Conservation (phyloP, 2,329 filamentous ascomycete genomes). For the Aspergillus sp. region DNA sequence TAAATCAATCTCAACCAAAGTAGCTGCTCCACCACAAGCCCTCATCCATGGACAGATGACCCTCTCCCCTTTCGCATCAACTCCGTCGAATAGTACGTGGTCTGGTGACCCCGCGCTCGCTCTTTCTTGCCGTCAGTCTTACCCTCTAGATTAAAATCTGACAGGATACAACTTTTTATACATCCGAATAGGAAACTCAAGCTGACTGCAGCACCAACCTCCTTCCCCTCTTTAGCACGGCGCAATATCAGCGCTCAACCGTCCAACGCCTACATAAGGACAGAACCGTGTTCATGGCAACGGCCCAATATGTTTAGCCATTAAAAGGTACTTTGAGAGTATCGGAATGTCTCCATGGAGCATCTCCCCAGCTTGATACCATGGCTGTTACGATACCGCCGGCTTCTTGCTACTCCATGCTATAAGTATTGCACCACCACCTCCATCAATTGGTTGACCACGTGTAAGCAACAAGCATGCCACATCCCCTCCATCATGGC, state of each 20-base stretch:
- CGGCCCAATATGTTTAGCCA: background rate
- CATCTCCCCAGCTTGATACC: background rate
- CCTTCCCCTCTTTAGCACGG: slow-evolving; percentile 7
- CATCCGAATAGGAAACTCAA: slow-evolving; percentile 6
- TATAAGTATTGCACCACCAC: background rate
- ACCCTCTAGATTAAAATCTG: slow-evolving; percentile 14
- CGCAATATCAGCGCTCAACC: background rate
- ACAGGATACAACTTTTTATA: background rate
- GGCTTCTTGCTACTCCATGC: background rate
- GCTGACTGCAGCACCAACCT: background rate
- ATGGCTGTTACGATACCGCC: slow-evolving; percentile 1
- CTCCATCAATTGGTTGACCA: background rate
- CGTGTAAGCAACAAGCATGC: slow-evolving; percentile 5
- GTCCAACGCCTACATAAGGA: background rate
- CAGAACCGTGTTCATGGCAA: slow-evolving; percentile 3
- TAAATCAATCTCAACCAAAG: slow-evolving; percentile 13
- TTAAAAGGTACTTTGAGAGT: slow-evolving; percentile 8
- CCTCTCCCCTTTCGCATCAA: slow-evolving; percentile 11
- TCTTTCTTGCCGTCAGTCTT: slow-evolving; percentile 1
- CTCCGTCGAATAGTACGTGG: background rate
- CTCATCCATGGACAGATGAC: slow-evolving; percentile 17
- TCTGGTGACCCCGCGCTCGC: background rate
- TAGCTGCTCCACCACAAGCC: slow-evolving; percentile 16
- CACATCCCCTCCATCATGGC: background rate
- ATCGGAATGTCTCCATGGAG: slow-evolving; percentile 10